These are phyloP conservation scores for Chrysoporthe deuterocubensis DNA, from an alignment of 2,329 filamentous ascomycete genomes.

Conservation along the genomic window DNA sequence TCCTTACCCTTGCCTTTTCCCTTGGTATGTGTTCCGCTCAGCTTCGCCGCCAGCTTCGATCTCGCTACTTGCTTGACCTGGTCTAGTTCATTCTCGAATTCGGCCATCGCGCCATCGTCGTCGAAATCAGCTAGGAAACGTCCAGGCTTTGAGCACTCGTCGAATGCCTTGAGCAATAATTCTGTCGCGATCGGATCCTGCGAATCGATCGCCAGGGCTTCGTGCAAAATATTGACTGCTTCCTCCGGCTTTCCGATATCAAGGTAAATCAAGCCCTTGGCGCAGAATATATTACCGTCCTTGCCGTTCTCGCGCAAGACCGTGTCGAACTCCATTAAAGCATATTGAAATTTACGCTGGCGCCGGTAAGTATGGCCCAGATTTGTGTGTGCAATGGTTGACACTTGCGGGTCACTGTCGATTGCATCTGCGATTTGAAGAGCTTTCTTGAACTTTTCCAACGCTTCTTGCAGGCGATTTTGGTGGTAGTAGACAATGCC, in stretches of 20 bases:
- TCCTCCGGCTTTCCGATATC: constrained; percentile 76
- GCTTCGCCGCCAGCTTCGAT: constrained; percentile 36
- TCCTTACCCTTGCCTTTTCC: constrained; percentile 51
- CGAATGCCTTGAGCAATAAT: constrained; percentile 72
- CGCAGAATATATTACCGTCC: constrained; percentile 76
- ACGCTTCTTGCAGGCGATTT: constrained; percentile 74
- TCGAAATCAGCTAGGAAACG: constrained; percentile 28
- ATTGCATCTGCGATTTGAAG: constrained; percentile 79
- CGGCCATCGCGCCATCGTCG: constrained; percentile 39
- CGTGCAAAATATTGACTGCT: constrained; percentile 81
- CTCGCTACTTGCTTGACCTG: constrained; percentile 51
- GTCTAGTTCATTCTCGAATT: constrained; percentile 58
- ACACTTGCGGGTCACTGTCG: constrained; percentile 79
- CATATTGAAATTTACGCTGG: constrained; percentile 68
- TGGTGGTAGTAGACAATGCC: constrained; percentile 97
- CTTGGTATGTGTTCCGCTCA: constrained; percentile 36
- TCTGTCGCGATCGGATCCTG: constrained; percentile 84
- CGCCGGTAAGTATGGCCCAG: constrained; percentile 86
- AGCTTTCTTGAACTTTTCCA: constrained; percentile 77
- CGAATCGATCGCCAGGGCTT: constrained; percentile 77
- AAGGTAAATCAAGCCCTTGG: constrained; percentile 83
- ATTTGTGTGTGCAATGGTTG: constrained; percentile 84
- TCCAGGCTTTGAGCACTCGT: constrained; percentile 55
- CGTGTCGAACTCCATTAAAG: constrained; percentile 82
- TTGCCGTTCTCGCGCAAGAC: constrained; percentile 83